Conservation (phyloP, 1,284 basidiomycete genomes). For the Amylostereum chailletii region DNA sequence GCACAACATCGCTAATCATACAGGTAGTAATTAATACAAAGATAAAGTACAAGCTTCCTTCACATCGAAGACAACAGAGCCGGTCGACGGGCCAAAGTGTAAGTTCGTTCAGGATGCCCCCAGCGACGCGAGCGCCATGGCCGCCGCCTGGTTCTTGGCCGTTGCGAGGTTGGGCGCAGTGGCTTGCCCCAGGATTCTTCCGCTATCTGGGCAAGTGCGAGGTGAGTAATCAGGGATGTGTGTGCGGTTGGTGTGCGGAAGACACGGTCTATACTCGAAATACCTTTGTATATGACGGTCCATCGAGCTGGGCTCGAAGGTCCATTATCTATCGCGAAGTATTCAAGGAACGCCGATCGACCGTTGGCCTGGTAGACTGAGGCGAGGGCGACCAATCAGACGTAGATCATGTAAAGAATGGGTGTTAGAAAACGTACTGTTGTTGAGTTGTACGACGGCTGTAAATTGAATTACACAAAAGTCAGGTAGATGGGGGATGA, state of each 20-base stretch:
- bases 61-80: no score
- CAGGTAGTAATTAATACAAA: no score
- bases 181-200: neutral
- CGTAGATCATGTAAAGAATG: neutral
- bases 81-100: no score
- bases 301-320: constrained; percentile 5
- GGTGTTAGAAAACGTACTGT: constrained; percentile 8
- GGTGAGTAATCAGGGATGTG: neutral
- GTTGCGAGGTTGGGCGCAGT: neutral
- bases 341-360: neutral
- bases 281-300: constrained; percentile 7
- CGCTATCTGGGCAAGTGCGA: neutral
- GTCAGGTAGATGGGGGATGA: neutral
- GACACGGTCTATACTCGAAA: neutral
- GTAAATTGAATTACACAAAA: neutral
- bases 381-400: neutral
- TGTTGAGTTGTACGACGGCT: constrained; percentile 12
- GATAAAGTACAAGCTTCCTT: no score
- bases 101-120: neutral
- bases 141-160: neutral
- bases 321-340: constrained; percentile 6
- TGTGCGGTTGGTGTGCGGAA: no score
- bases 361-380: constrained; percentile 8
- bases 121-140: neutral
- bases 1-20: no score